Evolutionary conservation across 2,329 filamentous ascomycete genomes (phyloP), one percentile per base, ranked within the genome.

Genomic region (Monosporascus cannonballus): DNA sequence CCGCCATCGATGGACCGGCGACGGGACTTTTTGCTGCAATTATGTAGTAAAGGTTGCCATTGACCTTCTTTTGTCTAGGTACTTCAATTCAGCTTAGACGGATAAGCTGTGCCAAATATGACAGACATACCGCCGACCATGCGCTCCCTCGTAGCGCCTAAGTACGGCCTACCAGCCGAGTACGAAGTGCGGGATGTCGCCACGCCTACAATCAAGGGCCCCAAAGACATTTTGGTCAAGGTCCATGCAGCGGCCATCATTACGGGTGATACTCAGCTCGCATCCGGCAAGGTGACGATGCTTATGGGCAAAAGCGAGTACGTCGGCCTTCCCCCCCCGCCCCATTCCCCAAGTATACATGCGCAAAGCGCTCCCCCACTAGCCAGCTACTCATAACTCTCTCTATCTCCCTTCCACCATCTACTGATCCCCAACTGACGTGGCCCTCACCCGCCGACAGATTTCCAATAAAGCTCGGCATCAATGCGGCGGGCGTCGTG

Each of bases 161-260:
- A 66, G 44, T 69, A 70, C 51, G 70, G 71, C 56, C 57, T 55
- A 4, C 75, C 76, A 0, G 61, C 61, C 0, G 63, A 54, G 8
- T 77, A 72, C 53, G 67, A 73, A 24, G 55, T 79, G 17, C 54
- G 61, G 4, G 71, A 75, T 4, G 51, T 75, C n/a, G 73, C 76
- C 0, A 64, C 72, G 3, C 77, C 78, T 0, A 58, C 56, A n/a
- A 75, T 80, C 48, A 66, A 64, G 3, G 59, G 66, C 6, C 69
- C 75, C 1, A 64, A 73, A 27, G 67, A 80, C 4, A 63, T 81
- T 1, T 61, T 80, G 2, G 54, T 77, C 11, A 63, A 63, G 17
- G 64, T 77, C 27, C 66, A 73, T 39, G 69, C 73, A 3, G 69
- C 63, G 2, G 58, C 59, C 1, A 63, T 74, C 3, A 61, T 63